Evolutionary conservation across 2,329 filamentous ascomycete genomes (phyloP), one percentile per base, ranked within the genome.

Genomic region (Pestalotiopsis sp.): DNA sequence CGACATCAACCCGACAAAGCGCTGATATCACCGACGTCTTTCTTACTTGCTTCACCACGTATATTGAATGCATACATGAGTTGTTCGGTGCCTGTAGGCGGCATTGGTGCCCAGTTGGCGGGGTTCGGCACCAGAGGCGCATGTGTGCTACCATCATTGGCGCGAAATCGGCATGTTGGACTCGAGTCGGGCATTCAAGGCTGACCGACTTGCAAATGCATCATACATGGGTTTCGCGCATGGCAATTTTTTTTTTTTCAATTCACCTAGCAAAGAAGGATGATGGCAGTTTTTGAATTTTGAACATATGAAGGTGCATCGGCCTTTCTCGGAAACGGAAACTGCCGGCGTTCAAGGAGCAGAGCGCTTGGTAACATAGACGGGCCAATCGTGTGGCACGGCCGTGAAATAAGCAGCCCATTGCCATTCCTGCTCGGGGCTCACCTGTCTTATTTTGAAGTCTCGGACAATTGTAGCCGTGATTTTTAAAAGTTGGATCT

Each of bases 401-500:
- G 64, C 66, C 9, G 66, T 71, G 27, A 73, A 49, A 49, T 67
- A 70, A 3, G 68, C 68, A 23, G 27, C 45, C 65, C 68, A 72
- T n/a, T 58, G 49, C 72, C 71, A 72, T 31, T 73, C 68, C 36
- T 69, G 31, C 12, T 66, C 39, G 0, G 68, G 66, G 17, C 72
- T 63, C 7, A 73, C 69, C 61, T 71, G 72, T 7, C 69, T 60
- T 6, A 72, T 31, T 4, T 72, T n/a, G 14, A 71, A 73, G 66
- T 72, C 68, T 2, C 71, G 69, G 17, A 72, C 62, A 11, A 73
- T 36, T 3, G 72, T 70, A 12, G 72, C 71, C n/a, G 55, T 20
- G 23, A 73, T 67, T 63, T 72, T 72, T 23, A 67, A 68, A 9
- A 72, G 25, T 25, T 72, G 66, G 20, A 73, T 69, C 3, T 66